These are phyloP conservation scores for Metschnikowia amazonensis DNA, from an alignment of 805 yeast genomes.

Conservation along the genomic window DNA sequence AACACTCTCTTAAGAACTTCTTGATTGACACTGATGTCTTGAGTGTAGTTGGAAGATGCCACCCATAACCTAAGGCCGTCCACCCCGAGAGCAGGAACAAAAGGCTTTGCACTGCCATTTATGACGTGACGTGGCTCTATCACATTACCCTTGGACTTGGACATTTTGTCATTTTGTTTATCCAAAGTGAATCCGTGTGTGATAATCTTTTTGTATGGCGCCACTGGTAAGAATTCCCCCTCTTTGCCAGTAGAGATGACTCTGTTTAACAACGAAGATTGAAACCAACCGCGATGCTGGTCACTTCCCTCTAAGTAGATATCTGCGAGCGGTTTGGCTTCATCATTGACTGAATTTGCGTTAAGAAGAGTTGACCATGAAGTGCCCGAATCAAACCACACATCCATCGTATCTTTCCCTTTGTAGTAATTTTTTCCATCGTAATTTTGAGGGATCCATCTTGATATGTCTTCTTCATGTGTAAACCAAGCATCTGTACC, in stretches of 20 bases:
- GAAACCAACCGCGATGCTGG: constrained; percentile 99
- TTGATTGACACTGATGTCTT: constrained; percentile 73
- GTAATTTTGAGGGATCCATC: constrained; percentile 70
- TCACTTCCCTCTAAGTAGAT: constrained; percentile 96
- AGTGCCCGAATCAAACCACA: constrained; percentile 97
- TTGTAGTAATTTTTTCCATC: constrained; percentile 48
- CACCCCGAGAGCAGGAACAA: constrained; percentile 65
- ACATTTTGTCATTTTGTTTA: constrained; percentile 84
- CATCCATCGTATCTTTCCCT: constrained; percentile 94
- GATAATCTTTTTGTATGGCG: constrained; percentile 69
- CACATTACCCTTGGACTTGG: constrained; percentile 85
- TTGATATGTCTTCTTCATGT: constrained; percentile 43
- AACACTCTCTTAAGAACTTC: constrained; percentile 70
- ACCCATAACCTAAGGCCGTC: constrained; percentile 91
- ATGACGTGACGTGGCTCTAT: constrained; percentile 67
- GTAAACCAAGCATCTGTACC: constrained; percentile 86
- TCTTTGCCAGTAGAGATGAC: constrained; percentile 50
- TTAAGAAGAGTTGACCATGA: constrained; percentile 69
- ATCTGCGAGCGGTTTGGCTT: constrained; percentile 49
- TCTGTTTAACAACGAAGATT: constrained; percentile 81
- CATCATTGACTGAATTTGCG: constrained; percentile 18
- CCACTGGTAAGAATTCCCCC: constrained; percentile 29
- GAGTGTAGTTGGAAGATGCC: constrained; percentile 82
- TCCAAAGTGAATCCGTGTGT: constrained; percentile 95
- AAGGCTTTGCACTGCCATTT: constrained; percentile 48